Evolutionary conservation across 148 eudicot species (phyloP).

Genomic region (Amaranthus cruentus): DNA sequence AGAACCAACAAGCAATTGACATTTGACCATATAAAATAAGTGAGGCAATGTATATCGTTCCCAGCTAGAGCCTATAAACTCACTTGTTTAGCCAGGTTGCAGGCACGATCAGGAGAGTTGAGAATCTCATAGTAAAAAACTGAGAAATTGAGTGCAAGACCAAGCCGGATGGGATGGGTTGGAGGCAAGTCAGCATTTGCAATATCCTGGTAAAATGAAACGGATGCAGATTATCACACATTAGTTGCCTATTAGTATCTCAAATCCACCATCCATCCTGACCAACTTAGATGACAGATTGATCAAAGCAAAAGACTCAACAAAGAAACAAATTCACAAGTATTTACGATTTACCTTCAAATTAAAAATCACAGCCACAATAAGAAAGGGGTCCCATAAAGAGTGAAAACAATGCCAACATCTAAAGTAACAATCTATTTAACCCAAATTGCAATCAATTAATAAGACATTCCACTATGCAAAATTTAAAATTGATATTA

Average conservation of each 20-base stretch:
- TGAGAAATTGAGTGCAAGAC: constrained; percentile 61
- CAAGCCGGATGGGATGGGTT: constrained; percentile 55
- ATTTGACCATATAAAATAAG: neutral
- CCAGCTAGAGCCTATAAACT: neutral
- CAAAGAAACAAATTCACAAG: neutral
- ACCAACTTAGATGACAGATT: neutral
- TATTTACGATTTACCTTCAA: neutral
- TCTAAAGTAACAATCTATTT: neutral
- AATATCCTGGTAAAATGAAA: constrained; percentile 40
- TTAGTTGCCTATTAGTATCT: neutral
- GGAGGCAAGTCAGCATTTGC: constrained; percentile 54
- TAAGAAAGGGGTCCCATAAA: neutral
- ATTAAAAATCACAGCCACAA: neutral
- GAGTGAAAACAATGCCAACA: neutral
- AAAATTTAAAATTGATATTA: no score
- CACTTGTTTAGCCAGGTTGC: constrained; percentile 55
- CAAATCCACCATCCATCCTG: neutral
- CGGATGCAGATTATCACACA: neutral
- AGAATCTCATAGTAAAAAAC: constrained; percentile 62
- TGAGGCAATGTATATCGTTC: neutral
- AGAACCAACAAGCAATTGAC: no score
- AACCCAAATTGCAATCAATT: neutral
- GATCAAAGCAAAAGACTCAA: neutral
- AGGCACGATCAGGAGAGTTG: constrained; percentile 58
- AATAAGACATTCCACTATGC: neutral